phyloP scores from a whole-genome alignment of 805 yeast species.

The Wickerhamomyces canadensis region DNA sequence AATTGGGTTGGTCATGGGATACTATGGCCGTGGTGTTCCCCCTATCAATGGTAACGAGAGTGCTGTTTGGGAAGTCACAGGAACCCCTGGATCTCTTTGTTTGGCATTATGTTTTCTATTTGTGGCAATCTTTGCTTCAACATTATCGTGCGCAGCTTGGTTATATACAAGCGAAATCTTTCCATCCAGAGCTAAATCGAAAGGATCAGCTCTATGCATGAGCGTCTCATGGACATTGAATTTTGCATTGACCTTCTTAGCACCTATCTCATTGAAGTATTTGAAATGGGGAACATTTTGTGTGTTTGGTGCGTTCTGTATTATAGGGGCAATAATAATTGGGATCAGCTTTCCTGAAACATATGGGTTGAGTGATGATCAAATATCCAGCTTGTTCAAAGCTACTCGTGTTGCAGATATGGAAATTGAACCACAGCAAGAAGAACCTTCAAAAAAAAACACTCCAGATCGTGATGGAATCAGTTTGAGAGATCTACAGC shows the following conservation, averaged over 20 bases:
- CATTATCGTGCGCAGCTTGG: conserved; percentile 43
- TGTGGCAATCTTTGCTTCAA: conserved; percentile 41
- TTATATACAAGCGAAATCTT: conserved; percentile 46
- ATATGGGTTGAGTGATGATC: conserved; percentile 21
- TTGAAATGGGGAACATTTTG: conserved; percentile 37
- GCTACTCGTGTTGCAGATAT: neutral
- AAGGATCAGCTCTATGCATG: conserved; percentile 42
- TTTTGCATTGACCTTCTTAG: conserved; percentile 31
- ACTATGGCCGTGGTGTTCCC: conserved; percentile 28
- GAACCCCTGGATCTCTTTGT: conserved; percentile 35
- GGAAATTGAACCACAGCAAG: neutral
- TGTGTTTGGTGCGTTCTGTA: conserved; percentile 29
- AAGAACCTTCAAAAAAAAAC: neutral
- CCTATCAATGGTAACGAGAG: conserved; percentile 29
- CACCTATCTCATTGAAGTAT: conserved; percentile 33
- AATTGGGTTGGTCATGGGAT: conserved; percentile 32
- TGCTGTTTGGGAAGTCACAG: conserved; percentile 30
- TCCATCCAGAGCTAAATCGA: conserved; percentile 38
- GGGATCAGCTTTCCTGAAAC: conserved; percentile 41
- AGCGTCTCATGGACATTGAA: conserved; percentile 39
- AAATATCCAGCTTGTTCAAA: conserved; percentile 22
- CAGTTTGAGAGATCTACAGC: too few species aligned
- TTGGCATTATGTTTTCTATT: conserved; percentile 40
- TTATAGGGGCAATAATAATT: conserved; percentile 27
- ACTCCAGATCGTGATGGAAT: too few species aligned